Evolutionary conservation across 1,284 basidiomycete genomes (phyloP).

Genomic region (Golubevia pallescens): DNA sequence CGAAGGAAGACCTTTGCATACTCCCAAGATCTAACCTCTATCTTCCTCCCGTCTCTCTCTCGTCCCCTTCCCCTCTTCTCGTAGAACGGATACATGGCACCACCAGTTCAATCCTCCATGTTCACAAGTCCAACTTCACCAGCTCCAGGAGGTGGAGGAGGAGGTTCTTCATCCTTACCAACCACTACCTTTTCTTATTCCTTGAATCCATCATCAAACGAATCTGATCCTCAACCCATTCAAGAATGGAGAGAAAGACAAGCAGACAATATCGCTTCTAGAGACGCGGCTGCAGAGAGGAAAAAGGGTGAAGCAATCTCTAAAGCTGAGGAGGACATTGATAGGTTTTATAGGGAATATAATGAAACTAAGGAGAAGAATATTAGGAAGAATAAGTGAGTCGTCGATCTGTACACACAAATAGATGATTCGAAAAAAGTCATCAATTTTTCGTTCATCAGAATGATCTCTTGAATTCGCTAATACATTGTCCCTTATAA

Average conservation of each 20-base stretch:
- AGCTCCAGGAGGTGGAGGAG: background rate
- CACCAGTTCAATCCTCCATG: conserved; percentile 12
- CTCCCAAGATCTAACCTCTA: background rate
- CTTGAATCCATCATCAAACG: conserved; percentile 4
- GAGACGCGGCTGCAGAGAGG: conserved; percentile 58
- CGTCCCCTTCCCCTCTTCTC: background rate
- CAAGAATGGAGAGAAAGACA: conserved; percentile 49
- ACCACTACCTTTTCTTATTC: conserved; percentile 5
- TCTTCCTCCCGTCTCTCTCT: background rate
- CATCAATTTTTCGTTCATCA: background rate
- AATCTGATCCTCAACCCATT: background rate
- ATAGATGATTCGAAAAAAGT: background rate
- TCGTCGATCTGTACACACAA: background rate
- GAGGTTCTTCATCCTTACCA: background rate
- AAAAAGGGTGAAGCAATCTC: conserved; percentile 58
- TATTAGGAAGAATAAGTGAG: conserved; percentile 56
- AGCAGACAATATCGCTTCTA: conserved; percentile 51
- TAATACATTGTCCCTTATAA: background rate
- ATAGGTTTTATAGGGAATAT: conserved; percentile 63
- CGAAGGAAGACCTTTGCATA: too few species aligned
- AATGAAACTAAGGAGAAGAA: conserved; percentile 64
- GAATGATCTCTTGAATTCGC: background rate
- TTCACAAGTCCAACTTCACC: background rate
- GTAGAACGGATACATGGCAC: conserved; percentile 31
- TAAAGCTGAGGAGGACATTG: conserved; percentile 62